Percentiles rank a stretch among this genome's conserved stretches.
These are phyloP conservation scores for Xylariales sp. DNA, from an alignment of 2,329 filamentous ascomycete genomes.

Conservation along the genomic window DNA sequence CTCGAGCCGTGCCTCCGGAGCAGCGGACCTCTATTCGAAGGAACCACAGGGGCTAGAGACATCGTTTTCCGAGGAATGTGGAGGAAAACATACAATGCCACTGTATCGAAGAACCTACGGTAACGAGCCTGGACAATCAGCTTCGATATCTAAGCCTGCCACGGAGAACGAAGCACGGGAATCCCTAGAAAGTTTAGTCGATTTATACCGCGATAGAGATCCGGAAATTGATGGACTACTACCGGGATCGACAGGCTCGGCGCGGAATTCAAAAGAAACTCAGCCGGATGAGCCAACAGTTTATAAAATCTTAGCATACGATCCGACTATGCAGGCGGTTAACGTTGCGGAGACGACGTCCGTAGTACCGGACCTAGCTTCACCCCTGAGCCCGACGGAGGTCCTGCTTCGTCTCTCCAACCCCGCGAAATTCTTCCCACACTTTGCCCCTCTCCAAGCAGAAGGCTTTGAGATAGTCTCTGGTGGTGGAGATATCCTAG, in stretches of 20 bases:
- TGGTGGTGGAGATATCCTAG: constrained; percentile 70
- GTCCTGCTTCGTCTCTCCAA: constrained; percentile 70
- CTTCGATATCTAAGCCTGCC: background rate
- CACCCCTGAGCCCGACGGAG: constrained; percentile 67
- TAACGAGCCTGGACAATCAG: constrained; percentile 34
- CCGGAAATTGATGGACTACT: constrained; percentile 47
- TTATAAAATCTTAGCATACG: constrained; percentile 76
- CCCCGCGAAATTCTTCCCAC: constrained; percentile 72
- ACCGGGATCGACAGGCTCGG: constrained; percentile 27
- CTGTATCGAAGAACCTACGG: constrained; percentile 53
- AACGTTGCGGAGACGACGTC: constrained; percentile 71
- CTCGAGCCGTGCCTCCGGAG: constrained; percentile 1
- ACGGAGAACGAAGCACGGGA: constrained; percentile 1
- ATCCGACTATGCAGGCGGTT: constrained; percentile 67
- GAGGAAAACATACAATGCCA: constrained; percentile 51
- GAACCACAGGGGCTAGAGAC: constrained; percentile 61
- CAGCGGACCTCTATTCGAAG: constrained; percentile 56
- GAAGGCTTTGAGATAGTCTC: constrained; percentile 76
- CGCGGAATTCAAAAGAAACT: constrained; percentile 37
- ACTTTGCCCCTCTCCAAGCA: constrained; percentile 68
- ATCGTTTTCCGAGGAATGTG: constrained; percentile 59
- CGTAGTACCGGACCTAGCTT: constrained; percentile 59
- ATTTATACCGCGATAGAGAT: constrained; percentile 43
- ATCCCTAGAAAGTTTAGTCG: constrained; percentile 20
- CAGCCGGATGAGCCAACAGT: constrained; percentile 46